These are phyloP conservation scores for Peronospora farinosa DNA, from an alignment of 352 stramenopile genomes.

Conservation along the genomic window DNA sequence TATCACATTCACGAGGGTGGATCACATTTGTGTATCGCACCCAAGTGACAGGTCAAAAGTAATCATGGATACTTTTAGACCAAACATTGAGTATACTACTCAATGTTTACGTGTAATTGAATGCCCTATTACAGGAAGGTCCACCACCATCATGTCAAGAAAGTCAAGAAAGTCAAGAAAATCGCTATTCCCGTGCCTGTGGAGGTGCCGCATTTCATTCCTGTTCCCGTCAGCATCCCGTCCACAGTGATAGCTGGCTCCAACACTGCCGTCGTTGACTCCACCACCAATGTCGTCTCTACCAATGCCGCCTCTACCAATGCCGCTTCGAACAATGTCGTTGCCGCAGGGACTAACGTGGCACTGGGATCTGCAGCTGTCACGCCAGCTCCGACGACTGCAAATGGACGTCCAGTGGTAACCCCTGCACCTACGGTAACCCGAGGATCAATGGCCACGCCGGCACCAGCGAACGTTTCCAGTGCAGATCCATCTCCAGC, in stretches of 20 bases:
- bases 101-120: too few relatives aligned
- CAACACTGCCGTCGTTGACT: constrained; percentile 17
- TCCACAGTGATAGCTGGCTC: constrained; percentile 23
- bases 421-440: constrained; percentile 13
- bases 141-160: constrained; percentile 19
- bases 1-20: too few relatives aligned
- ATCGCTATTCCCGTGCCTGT: constrained; percentile 28
- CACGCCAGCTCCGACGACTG: constrained; percentile 19
- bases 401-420: constrained; percentile 9
- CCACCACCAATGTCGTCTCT: constrained; percentile 7
- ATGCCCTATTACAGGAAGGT: too few relatives aligned
- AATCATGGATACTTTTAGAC: too few relatives aligned
- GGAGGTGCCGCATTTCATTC: constrained; percentile 24
- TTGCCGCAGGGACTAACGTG: neutral
- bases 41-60: too few relatives aligned
- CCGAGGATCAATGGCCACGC: constrained; percentile 12
- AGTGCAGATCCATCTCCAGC: neutral
- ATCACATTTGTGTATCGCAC: too few relatives aligned
- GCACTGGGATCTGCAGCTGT: constrained; percentile 4
- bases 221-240: constrained; percentile 19
- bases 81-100: too few relatives aligned
- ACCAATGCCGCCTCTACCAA: neutral
- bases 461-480: constrained; percentile 13
- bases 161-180: constrained; percentile 37
- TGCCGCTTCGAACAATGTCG: neutral